Evolutionary conservation across 768 basidiomycete genomes (phyloP), one percentile per base, ranked within the genome.

Genomic region (Lepiota subincarnata): DNA sequence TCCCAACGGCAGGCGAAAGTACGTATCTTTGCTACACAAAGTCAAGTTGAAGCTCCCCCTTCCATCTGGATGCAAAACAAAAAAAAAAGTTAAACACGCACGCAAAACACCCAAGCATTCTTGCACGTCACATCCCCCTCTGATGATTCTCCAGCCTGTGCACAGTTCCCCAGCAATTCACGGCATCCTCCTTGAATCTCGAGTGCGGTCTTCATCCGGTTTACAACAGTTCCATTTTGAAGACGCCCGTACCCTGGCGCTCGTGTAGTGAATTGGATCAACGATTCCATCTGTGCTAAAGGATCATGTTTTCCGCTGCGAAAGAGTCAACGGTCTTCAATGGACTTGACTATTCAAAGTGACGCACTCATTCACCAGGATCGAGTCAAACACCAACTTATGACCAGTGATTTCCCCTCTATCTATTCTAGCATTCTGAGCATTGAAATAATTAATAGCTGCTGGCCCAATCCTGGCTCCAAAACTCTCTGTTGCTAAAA

Each of bases 401-500:
- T 44, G 44, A 1, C 50, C 50, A 24, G 11, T 13, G 2, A 52
- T 44, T 22, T 52, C 50, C 6, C 42, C 41, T 6, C 22, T 52
- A 18, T 52, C 50, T 13, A 52, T 52, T 34, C 50, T 52, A 14
- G 11, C 34, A 19, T 52, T 52, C n/a, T 52, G 50, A 1, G 13
- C 18, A 24, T 52, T 44, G 36, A 43, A 44, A 18, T 44, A 38
- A 1, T 6, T 26, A 16, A 52, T 43, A 11, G 43, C 8, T 13
- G 31, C 42, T 6, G 50, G 50, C 22, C 38, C 50, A 35, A 52
- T 5, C 24, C 50, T 41, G 4, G 42, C 50, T 12, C 50, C 50
- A 11, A 52, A 52, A 8, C 50, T 43, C 42, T 52, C 50, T 2
- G 50, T 52, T n/a, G 24, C 50, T 3, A 52, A 44, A 14, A 52